Evolutionary conservation across 257 asterid species (phyloP), one percentile per base, ranked within the genome.

Genomic region (Fraxinus anomala): DNA sequence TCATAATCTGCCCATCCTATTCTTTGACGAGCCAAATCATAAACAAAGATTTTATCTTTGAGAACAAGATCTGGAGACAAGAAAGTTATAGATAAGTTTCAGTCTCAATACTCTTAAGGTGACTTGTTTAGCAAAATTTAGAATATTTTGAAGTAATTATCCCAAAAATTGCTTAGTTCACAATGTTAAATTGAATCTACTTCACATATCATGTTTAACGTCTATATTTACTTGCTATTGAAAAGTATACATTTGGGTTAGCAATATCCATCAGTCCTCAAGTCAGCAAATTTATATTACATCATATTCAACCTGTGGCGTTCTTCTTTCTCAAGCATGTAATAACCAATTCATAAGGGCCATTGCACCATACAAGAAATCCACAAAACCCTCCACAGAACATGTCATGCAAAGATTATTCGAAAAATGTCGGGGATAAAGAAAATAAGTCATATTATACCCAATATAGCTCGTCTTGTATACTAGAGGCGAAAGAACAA

Each of bases 1-100:
- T 94, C 92, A 68, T 91, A 89, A 75, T 90, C 97, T 74, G 92
- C 92, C 97, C 97, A 92, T 82, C 97, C 97, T 73, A 94, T 68
- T 82, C 97, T 85, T 82, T 87, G 94, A 71, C 72, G 96, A 85
- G 91, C 94, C 85, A 94, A 82, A 85, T 94, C 98, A 77, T 94
- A 91, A n/a, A 92, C 92, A 13, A 92, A 77, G 76, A 94, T 92
- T 83, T 90, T 94, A 77, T 91, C 97, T 84, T 92, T 94, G 49
- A 94, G 90, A 76, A 92, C 89, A 54, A 92, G 90, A 89, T 92
- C 97, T 94, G 93, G 67, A 77, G 73, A 80, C 67, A 72, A 61
- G 85, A 42, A 12, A 42, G 51, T 42, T 11, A 42, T 14, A 40
- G 49, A 0, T 40, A 40, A 10, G 49, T 42, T 42, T 42, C 51